Conservation (phyloP, 2,329 filamentous ascomycete genomes). For the Didymella arachidicola region DNA sequence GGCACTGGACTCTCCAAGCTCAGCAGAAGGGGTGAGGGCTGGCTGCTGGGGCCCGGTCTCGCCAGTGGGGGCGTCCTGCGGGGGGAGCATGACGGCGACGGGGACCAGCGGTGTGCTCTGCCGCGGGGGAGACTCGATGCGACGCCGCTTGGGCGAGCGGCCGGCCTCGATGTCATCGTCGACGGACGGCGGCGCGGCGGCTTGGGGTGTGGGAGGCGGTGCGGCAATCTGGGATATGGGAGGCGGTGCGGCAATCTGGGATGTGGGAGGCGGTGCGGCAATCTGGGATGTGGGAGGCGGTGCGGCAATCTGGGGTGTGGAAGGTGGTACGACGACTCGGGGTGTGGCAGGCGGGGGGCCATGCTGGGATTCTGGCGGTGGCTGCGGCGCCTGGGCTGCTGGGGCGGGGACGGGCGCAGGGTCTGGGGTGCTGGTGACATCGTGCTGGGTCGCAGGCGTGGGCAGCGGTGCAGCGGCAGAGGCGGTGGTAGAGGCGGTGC, state of each 20-base stretch:
- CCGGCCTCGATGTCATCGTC: conserved; percentile 21
- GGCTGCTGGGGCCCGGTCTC: not conserved
- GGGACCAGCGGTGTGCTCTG: conserved; percentile 9
- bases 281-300: not conserved
- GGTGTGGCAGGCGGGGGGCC: conserved; percentile 1
- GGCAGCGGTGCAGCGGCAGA: conserved; percentile 27
- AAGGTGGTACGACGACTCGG: not conserved
- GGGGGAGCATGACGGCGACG: conserved; percentile 14
- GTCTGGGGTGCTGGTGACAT: conserved; percentile 9
- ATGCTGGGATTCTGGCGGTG: not conserved
- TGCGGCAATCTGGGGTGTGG: not conserved
- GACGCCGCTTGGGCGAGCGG: conserved; percentile 35
- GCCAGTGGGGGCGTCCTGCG: not conserved
- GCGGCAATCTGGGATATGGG: not conserved
- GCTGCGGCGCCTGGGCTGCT: conserved; percentile 2
- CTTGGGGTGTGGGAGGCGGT: not conserved
- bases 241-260: not conserved
- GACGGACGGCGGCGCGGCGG: not conserved
- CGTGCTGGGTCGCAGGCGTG: conserved; percentile 25
- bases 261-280: not conserved
- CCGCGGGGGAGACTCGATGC: conserved; percentile 24
- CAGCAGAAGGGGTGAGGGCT: not conserved
- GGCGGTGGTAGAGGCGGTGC: conserved; percentile 34
- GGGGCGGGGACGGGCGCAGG: conserved; percentile 1
- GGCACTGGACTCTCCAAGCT: not conserved